Percentiles rank a stretch among this genome's conserved stretches.
Conservation (phyloP, 352 stramenopile species). For the Nothophytophthora sp. region DNA sequence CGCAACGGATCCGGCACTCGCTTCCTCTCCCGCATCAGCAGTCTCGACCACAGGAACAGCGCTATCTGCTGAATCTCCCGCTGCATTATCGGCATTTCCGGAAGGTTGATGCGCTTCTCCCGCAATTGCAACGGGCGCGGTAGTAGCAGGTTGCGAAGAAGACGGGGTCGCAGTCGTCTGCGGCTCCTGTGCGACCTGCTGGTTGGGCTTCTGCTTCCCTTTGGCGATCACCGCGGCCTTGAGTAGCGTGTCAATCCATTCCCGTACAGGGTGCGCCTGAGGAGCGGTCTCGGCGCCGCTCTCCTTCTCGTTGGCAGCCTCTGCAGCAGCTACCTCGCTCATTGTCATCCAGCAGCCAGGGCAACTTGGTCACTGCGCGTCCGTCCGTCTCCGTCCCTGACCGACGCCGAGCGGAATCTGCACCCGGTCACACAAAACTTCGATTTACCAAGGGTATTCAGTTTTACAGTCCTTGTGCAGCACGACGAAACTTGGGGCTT, state of each 20-base stretch:
- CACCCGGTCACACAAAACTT: too few species aligned
- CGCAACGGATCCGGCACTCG: background rate
- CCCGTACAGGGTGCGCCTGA: slow-evolving; percentile 44
- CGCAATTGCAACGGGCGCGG: too few species aligned
- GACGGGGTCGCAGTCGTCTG: background rate
- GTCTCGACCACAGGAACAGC: background rate
- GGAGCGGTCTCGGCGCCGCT: background rate
- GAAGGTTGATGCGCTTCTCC: too few species aligned
- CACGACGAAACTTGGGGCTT: too few species aligned
- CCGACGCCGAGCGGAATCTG: too few species aligned
- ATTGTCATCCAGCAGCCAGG: slow-evolving; percentile 21
- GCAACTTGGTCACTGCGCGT: too few species aligned
- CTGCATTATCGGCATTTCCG: too few species aligned
- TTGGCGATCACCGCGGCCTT: slow-evolving; percentile 77
- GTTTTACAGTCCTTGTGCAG: too few species aligned
- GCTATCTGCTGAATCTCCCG: too few species aligned
- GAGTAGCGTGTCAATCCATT: slow-evolving; percentile 83
- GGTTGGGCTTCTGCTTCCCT: slow-evolving; percentile 36
- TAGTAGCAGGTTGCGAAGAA: too few species aligned
- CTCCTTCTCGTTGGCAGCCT: slow-evolving; percentile 9
- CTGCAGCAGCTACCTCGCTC: slow-evolving; percentile 21
- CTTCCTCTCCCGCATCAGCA: slow-evolving; percentile 1
- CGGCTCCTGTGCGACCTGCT: slow-evolving; percentile 4
- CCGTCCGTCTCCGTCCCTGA: too few species aligned
- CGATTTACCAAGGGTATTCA: too few species aligned